Evolutionary conservation across 2,329 filamentous ascomycete genomes (phyloP), one percentile per base, ranked within the genome.

Genomic region (Pyrenochaeta sp.): DNA sequence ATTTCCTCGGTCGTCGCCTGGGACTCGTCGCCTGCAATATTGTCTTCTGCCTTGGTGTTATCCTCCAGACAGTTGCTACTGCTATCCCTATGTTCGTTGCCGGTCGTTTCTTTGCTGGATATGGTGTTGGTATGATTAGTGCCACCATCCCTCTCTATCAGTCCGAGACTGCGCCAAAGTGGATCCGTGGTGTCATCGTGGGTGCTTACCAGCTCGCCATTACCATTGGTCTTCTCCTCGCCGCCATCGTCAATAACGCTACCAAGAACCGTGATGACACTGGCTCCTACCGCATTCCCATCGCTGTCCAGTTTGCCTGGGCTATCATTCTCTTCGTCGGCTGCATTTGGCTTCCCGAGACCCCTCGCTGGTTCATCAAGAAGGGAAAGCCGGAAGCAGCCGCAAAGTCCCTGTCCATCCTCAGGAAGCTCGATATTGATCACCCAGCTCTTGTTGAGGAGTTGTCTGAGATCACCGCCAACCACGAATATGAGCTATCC

Each of bases 261-360:
- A 88, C 86, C 1, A 72, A 73, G 47, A 30, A 78, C 37, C 76
- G 88, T 26, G 53, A 76, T 2, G 77, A 84, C 30, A 74, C 82
- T 8, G 80, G 83, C 3, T 85, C 87, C 3, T 93, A 90, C 67
- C 85, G 88, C 27, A 90, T 92, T 32, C 89, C 89, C 3, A 81
- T 91, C 35, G 86, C 85, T 21, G 77, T 92, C 4, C 89, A 92
- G 67, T 82, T 92, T 49, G 79, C 84, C 1, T 91, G 88, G 80
- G 87, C 87, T 10, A 77, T 87, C 41, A 80, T 91, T 38, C 76
- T 92, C 21, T 81, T 85, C 15, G 68, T 81, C 15, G 88, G 68
- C 13, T 71, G 61, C 32, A 71, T 87, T 28, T 73, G 90, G 39
- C 76, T 93, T 4, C 89, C 89, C 7, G 89, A 93, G 72, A 92